These are phyloP conservation scores for Trypanosoma scelopori DNA, from an alignment of 208 protist genomes.

Conservation along the genomic window DNA sequence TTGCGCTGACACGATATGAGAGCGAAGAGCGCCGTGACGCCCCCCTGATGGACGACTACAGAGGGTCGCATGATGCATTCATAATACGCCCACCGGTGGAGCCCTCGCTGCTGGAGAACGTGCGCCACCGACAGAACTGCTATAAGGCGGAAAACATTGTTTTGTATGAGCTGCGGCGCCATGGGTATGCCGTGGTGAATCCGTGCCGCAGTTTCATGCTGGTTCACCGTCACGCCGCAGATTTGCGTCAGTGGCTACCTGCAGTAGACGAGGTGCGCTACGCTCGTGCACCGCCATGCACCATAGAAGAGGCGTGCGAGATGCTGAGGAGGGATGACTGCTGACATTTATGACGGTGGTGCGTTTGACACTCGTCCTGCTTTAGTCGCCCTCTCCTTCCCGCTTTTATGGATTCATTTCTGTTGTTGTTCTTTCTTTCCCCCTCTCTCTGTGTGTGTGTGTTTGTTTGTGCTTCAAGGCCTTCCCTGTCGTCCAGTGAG, in stretches of 20 bases:
- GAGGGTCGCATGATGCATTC: slow-evolving; percentile 89
- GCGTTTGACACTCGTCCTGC: neutral
- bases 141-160: slow-evolving; percentile 91
- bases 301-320: slow-evolving; percentile 39
- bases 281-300: slow-evolving; percentile 46
- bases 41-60: slow-evolving; percentile 74
- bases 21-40: slow-evolving; percentile 49
- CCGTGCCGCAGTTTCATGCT: slow-evolving; percentile 63
- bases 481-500: too few species aligned
- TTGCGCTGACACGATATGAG: slow-evolving; percentile 82
- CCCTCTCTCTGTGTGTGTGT: neutral
- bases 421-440: slow-evolving; percentile 11
- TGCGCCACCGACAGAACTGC: slow-evolving; percentile 79
- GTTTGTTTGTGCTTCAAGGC: too few species aligned
- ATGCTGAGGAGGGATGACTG: neutral
- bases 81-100: slow-evolving; percentile 59
- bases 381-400: neutral
- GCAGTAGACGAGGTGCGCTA: slow-evolving; percentile 74
- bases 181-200: slow-evolving; percentile 67
- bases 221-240: slow-evolving; percentile 69
- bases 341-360: neutral
- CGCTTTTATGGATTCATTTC: neutral
- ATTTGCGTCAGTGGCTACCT: slow-evolving; percentile 85
- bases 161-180: slow-evolving; percentile 64
- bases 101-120: slow-evolving; percentile 33